Evolutionary conservation across 2,329 filamentous ascomycete species (phyloP).

Genomic region (Diaporthe ilicicola): DNA sequence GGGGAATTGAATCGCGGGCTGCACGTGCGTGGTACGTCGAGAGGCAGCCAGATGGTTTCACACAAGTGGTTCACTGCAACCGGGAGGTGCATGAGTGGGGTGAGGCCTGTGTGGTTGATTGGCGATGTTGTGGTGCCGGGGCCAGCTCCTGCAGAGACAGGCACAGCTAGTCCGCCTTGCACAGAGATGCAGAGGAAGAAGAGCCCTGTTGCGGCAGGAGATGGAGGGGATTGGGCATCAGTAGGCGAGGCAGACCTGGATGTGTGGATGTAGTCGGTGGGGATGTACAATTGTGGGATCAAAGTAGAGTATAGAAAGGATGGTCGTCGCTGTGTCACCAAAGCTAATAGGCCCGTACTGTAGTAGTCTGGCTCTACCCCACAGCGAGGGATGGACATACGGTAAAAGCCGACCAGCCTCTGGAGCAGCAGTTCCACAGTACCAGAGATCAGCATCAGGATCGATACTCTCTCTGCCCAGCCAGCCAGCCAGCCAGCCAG

Average conservation of each 20-base stretch:
- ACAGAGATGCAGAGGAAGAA: constrained; percentile 8
- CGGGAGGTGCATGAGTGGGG: constrained; percentile 28
- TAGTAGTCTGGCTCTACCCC: constrained; percentile 2
- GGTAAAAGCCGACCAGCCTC: neutral
- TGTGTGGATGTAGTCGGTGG: no score
- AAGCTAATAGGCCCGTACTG: neutral
- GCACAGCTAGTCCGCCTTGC: constrained; percentile 29
- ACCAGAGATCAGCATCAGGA: neutral
- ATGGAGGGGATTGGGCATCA: constrained; percentile 24
- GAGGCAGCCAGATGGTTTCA: constrained; percentile 34
- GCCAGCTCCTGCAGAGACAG: constrained; percentile 19
- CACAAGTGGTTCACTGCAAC: constrained; percentile 32
- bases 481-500: neutral
- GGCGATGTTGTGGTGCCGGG: constrained; percentile 24
- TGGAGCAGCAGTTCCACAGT: neutral
- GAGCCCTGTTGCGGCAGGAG: constrained; percentile 5
- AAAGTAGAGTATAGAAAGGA: no score
- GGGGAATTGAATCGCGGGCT: constrained; percentile 15
- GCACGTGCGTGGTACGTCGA: constrained; percentile 23
- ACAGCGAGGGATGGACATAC: neutral
- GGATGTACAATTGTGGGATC: no score
- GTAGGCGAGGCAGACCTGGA: constrained; percentile 2
- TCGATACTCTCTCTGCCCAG: no score
- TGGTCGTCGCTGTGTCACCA: constrained; percentile 11
- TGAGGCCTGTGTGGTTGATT: constrained; percentile 21